Evolutionary conservation across 306 rosid genomes (phyloP), one percentile per base, ranked within the genome.

Genomic region (Dalbergia cultrata): DNA sequence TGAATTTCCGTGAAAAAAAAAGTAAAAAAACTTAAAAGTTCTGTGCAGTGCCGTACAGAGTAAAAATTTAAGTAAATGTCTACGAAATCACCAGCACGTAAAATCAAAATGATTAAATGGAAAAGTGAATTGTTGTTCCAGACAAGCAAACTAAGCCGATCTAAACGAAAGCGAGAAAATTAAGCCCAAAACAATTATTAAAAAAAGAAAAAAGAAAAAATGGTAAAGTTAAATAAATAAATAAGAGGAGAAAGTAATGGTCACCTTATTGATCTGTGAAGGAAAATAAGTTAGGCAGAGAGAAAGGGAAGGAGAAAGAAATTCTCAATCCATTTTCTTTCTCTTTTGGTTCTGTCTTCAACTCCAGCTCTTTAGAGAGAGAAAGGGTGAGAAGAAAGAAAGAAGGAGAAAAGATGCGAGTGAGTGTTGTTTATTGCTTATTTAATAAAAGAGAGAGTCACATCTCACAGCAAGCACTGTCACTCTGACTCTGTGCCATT

Each of bases 251-350:
- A 43, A 64, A 63, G 47, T 6, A 26, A 49, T 12, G 9, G 76
- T 58, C 67, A 83, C 86, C 83, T 34, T 58, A 66, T 35, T 67
- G 65, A 59, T 58, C 72, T 2, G 14, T 34, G 12, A 73, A n/a
- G 33, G 63, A 43, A 74, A 66, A 35, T n/a, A 34, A 54, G 43
- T 13, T 18, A 0, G 12, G 60, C 2, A 50, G 58, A 71, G 66
- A 50, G 21, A 69, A 34, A 63, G 45, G 76, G 11, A 75, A 26
- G 45, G 47, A 79, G 43, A 52, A 77, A 79, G 43, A 52, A 77
- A 16, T 65, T 78, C 47, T 78, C 72, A 74, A 74, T 73, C 77
- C 83, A 83, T 73, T 67, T 37, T 37, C n/a, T 37, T 37, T 37
- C 7, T 37, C 41, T 37, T 37, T 37, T 37, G 41, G 7, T 49